A percentile compares a stretch with the other conserved stretches of the same genome.
Conservation (phyloP, 2,329 filamentous ascomycete species). For the Byssoonygena ceratinophila region DNA sequence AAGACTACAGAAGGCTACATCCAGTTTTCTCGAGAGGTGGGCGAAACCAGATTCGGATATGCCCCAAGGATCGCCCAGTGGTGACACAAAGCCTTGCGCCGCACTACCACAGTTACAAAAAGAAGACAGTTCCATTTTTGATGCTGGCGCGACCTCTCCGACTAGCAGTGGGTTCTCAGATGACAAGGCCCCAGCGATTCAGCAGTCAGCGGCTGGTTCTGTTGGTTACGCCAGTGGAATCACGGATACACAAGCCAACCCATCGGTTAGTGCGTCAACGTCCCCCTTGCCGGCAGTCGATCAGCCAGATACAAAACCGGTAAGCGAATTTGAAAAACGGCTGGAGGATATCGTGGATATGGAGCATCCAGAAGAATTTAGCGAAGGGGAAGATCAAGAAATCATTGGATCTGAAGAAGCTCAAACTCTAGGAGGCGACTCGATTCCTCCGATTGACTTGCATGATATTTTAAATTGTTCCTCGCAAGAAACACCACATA, state of each 20-base stretch:
- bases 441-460: background rate
- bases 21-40: constrained; percentile 39
- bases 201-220: background rate
- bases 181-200: background rate
- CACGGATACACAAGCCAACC: background rate
- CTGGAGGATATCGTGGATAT: constrained; percentile 20
- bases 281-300: background rate
- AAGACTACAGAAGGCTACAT: constrained; percentile 43
- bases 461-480: background rate
- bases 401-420: constrained; percentile 17
- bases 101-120: background rate
- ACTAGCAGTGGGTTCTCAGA: background rate
- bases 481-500: background rate
- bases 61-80: background rate
- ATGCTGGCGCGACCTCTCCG: background rate
- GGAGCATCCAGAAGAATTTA: constrained; percentile 27
- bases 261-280: background rate
- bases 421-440: background rate
- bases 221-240: background rate
- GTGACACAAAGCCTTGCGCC: too few relatives aligned
- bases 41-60: background rate
- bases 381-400: constrained; percentile 22
- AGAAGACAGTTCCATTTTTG: background rate
- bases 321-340: constrained; percentile 13
- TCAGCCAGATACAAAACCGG: background rate